Percentiles rank a stretch among this genome's conserved stretches.
Evolutionary conservation across 1,284 basidiomycete species (phyloP).

Genomic region (Sporisorium exsertum): DNA sequence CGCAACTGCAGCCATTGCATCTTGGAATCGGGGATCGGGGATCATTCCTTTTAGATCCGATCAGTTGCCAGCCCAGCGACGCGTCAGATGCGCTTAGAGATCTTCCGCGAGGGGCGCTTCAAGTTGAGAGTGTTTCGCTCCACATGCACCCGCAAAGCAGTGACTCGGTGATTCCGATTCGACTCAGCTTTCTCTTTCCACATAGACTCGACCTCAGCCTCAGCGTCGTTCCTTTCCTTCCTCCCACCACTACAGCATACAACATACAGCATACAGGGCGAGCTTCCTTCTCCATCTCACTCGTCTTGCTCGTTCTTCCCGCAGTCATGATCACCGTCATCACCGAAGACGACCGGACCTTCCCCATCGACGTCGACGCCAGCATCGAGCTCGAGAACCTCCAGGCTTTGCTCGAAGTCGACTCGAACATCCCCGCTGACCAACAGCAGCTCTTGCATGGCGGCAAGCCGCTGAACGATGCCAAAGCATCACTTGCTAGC

Average conservation of each 20-base stretch:
- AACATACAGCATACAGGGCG: not conserved
- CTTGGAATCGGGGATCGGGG: not conserved
- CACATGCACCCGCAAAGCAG: not conserved
- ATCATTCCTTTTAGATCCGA: not conserved
- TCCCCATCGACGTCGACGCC: conserved; percentile 59
- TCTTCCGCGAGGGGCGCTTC: not conserved
- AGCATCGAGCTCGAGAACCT: conserved; percentile 64
- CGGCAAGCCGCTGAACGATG: conserved; percentile 42
- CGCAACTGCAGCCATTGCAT: too few species aligned
- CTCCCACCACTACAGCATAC: too few species aligned
- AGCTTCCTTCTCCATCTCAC: not conserved
- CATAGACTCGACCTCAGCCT: conserved; percentile 1
- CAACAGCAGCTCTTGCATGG: conserved; percentile 54
- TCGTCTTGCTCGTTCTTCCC: not conserved
- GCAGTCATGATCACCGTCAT: conserved; percentile 63
- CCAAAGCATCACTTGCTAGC: conserved; percentile 45
- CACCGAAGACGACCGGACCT: conserved; percentile 58
- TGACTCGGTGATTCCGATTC: not conserved
- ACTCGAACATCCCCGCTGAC: conserved; percentile 51
- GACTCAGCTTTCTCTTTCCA: not conserved
- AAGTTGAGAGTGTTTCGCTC: conserved; percentile 1
- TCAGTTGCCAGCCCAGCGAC: not conserved
- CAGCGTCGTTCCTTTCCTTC: not conserved
- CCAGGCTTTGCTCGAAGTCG: conserved; percentile 62
- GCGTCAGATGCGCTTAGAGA: conserved; percentile 11